Evolutionary conservation across 306 rosid species (phyloP).

Genomic region (Senna siamea): DNA sequence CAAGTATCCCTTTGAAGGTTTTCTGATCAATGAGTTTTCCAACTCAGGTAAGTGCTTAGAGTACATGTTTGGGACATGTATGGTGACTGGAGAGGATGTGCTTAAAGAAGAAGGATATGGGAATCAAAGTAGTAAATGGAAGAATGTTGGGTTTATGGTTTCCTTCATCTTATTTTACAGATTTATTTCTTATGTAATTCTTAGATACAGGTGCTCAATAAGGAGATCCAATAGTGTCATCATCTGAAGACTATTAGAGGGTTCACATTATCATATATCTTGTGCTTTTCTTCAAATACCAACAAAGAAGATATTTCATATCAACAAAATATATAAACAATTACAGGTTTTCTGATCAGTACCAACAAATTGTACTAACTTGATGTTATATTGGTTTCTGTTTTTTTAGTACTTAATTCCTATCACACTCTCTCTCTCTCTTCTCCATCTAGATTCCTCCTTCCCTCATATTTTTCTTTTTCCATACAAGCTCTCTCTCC

Average conservation of each 20-base stretch:
- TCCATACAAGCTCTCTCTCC: too few relatives aligned
- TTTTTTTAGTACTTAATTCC: slow-evolving; percentile 15
- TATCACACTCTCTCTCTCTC: slow-evolving; percentile 6
- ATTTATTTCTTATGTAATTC: slow-evolving; percentile 70
- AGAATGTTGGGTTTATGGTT: slow-evolving; percentile 64
- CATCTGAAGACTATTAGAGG: slow-evolving; percentile 30
- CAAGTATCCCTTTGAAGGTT: slow-evolving; percentile 88
- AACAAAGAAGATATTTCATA: slow-evolving; percentile 28
- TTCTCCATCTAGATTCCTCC: slow-evolving; percentile 27
- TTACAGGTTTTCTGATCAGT: slow-evolving; percentile 7
- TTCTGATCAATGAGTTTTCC: slow-evolving; percentile 73
- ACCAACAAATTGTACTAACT: slow-evolving; percentile 39
- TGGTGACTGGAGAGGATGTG: slow-evolving; percentile 59
- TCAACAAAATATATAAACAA: slow-evolving; percentile 12
- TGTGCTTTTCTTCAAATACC: slow-evolving; percentile 42
- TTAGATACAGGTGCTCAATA: slow-evolving; percentile 64
- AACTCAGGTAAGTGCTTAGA: slow-evolving; percentile 69
- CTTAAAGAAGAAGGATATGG: slow-evolving; percentile 69
- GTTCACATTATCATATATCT: slow-evolving; percentile 45
- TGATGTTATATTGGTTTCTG: slow-evolving; percentile 27
- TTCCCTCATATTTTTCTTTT: slow-evolving; percentile 1
- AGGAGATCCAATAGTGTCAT: slow-evolving; percentile 39
- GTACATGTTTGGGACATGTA: slow-evolving; percentile 68
- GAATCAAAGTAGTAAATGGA: slow-evolving; percentile 64
- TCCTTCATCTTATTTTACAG: slow-evolving; percentile 72